Conservation (phyloP, 2,329 filamentous ascomycete species). For the Colletotrichum theobromicola region DNA sequence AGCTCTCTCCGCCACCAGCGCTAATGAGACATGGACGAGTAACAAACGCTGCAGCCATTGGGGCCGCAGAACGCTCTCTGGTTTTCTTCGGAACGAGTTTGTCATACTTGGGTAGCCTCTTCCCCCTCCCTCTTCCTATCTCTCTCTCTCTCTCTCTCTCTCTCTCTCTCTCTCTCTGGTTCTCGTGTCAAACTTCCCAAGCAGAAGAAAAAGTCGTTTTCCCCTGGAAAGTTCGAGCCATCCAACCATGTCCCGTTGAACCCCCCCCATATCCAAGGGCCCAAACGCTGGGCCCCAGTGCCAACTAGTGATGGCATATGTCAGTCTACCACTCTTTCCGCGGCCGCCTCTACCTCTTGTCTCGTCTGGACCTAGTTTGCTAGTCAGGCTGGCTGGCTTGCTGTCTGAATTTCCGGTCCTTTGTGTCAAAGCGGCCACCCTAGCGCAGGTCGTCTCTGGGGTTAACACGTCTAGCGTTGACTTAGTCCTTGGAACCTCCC, state of each 20-base stretch:
- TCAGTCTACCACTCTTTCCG: neutral
- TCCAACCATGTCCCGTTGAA: neutral
- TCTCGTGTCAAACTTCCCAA: neutral
- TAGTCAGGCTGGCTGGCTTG: neutral
- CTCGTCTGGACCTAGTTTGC: neutral
- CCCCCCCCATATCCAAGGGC: neutral
- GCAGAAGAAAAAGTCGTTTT: neutral
- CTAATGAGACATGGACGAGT: neutral
- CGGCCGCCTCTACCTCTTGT: neutral
- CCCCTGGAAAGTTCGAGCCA: conserved; percentile 3
- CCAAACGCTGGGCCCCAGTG: neutral
- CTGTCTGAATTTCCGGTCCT: neutral
- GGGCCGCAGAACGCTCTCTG: neutral
- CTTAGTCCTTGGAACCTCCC: conserved; percentile 1
- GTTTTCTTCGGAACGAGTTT: neutral
- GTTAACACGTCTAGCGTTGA: neutral
- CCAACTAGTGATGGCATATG: conserved; percentile 6
- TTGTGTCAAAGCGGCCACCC: conserved; percentile 14
- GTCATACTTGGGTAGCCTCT: neutral
- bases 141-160: neutral
- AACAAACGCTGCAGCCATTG: neutral
- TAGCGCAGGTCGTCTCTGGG: neutral
- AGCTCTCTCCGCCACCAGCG: neutral
- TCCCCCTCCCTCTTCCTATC: neutral
- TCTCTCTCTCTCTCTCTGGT: neutral